Evolutionary conservation across 495 filamentous ascomycete genomes (phyloP).

Genomic region (Astrothelium subdiscretum): DNA sequence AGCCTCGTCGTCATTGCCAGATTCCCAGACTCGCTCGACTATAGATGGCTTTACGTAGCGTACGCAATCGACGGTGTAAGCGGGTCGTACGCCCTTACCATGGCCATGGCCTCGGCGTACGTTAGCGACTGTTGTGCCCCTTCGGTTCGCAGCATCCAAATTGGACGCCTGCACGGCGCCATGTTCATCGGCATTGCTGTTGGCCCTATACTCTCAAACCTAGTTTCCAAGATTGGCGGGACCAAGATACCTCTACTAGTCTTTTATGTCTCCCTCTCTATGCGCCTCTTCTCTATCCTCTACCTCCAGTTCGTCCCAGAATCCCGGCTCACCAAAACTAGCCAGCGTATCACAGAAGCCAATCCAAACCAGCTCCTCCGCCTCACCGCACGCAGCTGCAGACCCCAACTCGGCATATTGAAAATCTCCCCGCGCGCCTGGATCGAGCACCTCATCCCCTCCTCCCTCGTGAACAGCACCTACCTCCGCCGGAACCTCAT

Average conservation of each 20-base stretch:
- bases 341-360: background rate
- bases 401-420: background rate
- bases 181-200: conserved; percentile 10
- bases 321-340: background rate
- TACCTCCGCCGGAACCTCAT: conserved; percentile 4
- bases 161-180: conserved; percentile 4
- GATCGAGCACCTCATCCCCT: background rate
- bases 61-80: conserved; percentile 5
- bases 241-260: background rate
- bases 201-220: background rate
- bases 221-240: background rate
- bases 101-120: conserved; percentile 7
- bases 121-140: background rate
- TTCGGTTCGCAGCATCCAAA: background rate
- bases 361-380: background rate
- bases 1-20: background rate
- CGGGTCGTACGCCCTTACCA: conserved; percentile 6
- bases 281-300: background rate
- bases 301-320: background rate
- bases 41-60: conserved; percentile 3
- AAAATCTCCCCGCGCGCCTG: background rate
- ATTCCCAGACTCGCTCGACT: background rate
- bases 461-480: background rate
- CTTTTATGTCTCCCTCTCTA: background rate
- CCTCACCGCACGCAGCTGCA: background rate